A percentile compares a stretch with the other conserved stretches of the same genome.
phyloP scores from a whole-genome alignment of 441 rosid species.

The Biscutella laevigata region DNA sequence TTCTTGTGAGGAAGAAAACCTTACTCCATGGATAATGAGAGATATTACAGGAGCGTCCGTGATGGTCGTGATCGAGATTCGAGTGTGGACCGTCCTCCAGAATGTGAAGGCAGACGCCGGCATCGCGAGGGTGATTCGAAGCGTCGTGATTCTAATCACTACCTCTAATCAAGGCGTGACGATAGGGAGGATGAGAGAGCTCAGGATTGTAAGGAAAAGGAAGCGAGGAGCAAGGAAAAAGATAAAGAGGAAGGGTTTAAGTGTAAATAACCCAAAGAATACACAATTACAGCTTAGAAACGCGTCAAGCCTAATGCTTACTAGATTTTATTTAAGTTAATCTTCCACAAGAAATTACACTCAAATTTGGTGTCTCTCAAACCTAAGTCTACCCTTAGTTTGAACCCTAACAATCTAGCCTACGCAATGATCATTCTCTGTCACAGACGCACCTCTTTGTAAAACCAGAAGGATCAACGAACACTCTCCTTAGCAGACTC shows the following conservation, averaged over 20 bases:
- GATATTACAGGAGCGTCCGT: conserved; percentile 41
- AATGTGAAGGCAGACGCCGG: conserved; percentile 37
- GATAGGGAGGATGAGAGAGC: conserved; percentile 41
- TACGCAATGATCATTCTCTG: no score
- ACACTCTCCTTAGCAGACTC: no score
- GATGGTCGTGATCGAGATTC: conserved; percentile 39
- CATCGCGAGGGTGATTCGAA: conserved; percentile 34
- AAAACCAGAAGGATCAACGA: no score
- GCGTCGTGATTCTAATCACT: conserved; percentile 36
- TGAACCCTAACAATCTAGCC: no score
- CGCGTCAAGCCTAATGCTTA: no score
- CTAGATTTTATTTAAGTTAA: no score
- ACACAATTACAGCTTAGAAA: no score
- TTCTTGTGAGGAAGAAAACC: conserved; percentile 9
- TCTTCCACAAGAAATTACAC: no score
- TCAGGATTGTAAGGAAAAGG: conserved; percentile 21
- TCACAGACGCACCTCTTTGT: no score
- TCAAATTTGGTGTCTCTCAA: no score
- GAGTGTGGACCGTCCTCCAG: conserved; percentile 24
- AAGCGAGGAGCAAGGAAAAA: conserved; percentile 41
- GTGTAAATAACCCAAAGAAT: no score
- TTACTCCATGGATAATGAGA: conserved; percentile 47
- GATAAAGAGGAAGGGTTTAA: conserved; percentile 40
- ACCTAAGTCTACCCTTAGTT: no score
- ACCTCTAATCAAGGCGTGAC: conserved; percentile 42